A percentile compares a stretch with the other conserved stretches of the same genome.
Evolutionary conservation across 2,329 filamentous ascomycete species (phyloP).

Genomic region (Diaporthe sp.): DNA sequence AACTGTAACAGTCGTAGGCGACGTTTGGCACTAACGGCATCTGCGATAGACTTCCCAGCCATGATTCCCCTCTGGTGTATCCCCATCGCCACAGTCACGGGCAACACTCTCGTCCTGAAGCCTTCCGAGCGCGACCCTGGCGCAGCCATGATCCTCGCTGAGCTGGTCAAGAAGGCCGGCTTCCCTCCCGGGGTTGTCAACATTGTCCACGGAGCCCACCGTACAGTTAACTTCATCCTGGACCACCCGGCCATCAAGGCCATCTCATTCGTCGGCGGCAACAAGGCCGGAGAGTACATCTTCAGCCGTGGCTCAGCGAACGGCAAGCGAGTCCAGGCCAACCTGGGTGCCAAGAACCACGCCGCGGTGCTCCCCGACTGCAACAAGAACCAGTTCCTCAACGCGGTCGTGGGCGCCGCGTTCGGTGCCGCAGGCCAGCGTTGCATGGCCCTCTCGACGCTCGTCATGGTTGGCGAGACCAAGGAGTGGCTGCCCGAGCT

Average conservation of each 20-base stretch:
- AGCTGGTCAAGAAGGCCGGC: conserved; percentile 82
- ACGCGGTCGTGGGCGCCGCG: conserved; percentile 84
- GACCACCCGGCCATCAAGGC: conserved; percentile 89
- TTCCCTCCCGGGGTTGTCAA: conserved; percentile 87
- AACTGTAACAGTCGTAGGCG: conserved; percentile 25
- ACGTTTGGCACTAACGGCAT: background rate
- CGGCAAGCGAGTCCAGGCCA: conserved; percentile 89
- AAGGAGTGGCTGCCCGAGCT: conserved; percentile 85
- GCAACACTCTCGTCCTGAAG: conserved; percentile 87
- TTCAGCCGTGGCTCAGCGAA: conserved; percentile 82
- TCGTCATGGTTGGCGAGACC: conserved; percentile 87
- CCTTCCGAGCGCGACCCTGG: conserved; percentile 88
- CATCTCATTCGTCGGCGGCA: conserved; percentile 86
- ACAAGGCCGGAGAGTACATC: conserved; percentile 91
- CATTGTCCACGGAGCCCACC: conserved; percentile 82
- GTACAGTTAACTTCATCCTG: conserved; percentile 86
- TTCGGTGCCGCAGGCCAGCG: conserved; percentile 88
- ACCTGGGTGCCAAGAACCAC: conserved; percentile 90
- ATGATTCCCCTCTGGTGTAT: conserved; percentile 96
- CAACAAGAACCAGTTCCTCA: conserved; percentile 91
- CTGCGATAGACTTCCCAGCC: conserved; percentile 78
- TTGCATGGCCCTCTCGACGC: conserved; percentile 87
- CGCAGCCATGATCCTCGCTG: conserved; percentile 85
- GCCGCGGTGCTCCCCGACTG: conserved; percentile 85
- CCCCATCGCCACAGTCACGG: conserved; percentile 84